phyloP scores from a whole-genome alignment of 495 filamentous ascomycete species.

The Recurvomyces mirabilis region DNA sequence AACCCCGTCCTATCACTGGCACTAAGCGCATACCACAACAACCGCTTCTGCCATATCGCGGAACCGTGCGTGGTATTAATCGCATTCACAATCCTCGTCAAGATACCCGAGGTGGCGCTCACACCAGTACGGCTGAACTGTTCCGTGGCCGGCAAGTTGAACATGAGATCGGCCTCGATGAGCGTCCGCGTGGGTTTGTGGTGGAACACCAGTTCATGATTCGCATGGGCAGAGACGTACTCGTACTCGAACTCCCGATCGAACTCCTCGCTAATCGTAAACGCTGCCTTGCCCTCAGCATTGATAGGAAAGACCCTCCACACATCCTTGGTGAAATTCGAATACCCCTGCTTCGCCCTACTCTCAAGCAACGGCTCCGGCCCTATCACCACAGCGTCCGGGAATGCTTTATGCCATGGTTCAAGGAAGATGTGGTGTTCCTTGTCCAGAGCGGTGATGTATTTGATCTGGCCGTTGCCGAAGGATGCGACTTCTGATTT shows the following conservation, averaged over 20 bases:
- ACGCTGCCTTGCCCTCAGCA: constrained; percentile 21
- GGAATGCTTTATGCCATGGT: constrained; percentile 70
- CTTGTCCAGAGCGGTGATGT: constrained; percentile 76
- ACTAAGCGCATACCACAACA: constrained; percentile 70
- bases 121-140: constrained; percentile 63
- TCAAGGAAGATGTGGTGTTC: constrained; percentile 89
- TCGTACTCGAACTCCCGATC: constrained; percentile 78
- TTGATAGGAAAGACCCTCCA: constrained; percentile 31
- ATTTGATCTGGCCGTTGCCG: constrained; percentile 61
- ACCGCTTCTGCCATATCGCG: constrained; percentile 64
- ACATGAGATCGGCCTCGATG: constrained; percentile 85
- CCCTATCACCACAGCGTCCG: constrained; percentile 65
- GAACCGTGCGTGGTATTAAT: constrained; percentile 51
- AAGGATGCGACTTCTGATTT: constrained; percentile 19
- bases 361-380: constrained; percentile 82
- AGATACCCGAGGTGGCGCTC: constrained; percentile 41
- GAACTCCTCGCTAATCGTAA: constrained; percentile 58
- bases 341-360: constrained; percentile 53
- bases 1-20: constrained; percentile 53
- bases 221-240: constrained; percentile 67
- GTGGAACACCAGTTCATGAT: constrained; percentile 77
- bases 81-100: constrained; percentile 50
- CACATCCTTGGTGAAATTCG: constrained; percentile 39
- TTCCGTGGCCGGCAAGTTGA: constrained; percentile 80
- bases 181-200: constrained; percentile 71